Base-by-base conservation (phyloP, 306 rosid genomes). In the Glycyrrhiza uralensis region DNA sequence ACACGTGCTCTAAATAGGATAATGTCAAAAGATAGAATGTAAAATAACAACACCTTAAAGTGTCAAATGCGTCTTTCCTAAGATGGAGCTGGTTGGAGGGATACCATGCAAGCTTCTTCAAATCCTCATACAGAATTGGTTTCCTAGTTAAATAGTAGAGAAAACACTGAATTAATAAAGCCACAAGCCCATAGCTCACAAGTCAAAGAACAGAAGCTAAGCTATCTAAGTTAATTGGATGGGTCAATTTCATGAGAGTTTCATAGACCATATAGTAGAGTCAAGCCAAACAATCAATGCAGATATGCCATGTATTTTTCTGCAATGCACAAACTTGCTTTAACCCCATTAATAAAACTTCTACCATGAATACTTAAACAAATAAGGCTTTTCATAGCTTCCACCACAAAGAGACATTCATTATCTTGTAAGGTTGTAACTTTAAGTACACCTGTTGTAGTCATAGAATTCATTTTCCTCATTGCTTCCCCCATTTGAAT, bases 1-100 rank as follows among this genome's bases (percentile, higher is more conserved):
- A 32, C 20, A 17, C 41, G 2, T 29, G 18, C 36, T 69, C n/a
- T n/a, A n/a, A n/a, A n/a, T n/a, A n/a, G n/a, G n/a, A n/a, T 17
- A 49, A 11, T 32, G 28, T 39, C 57, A 10, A 54, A 54, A 54
- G 17, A 24, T 26, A 52, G 18, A 47, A 39, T 65, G 50, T 62
- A 51, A 72, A 72, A 71, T 7, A 35, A 52, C 60, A 8, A 17
- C 41, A 88, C 98, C 98, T 89, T 87, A 80, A 81, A 80, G 71
- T 92, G 90, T 42, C 96, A 80, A 92, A 86, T 75, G 85, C 89
- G 90, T 72, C 82, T 82, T 79, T 97, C 98, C 84, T 93, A 96
- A 0, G 93, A 96, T 26, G 97, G 97, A 71, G n/a, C n/a, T n/a
- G n/a, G n/a, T n/a, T n/a, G 92, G 94, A 59, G 93, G 91, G 41